Evolutionary conservation across 257 asterid genomes (phyloP), one percentile per base, ranked within the genome.

Genomic region (Avicennia marina): DNA sequence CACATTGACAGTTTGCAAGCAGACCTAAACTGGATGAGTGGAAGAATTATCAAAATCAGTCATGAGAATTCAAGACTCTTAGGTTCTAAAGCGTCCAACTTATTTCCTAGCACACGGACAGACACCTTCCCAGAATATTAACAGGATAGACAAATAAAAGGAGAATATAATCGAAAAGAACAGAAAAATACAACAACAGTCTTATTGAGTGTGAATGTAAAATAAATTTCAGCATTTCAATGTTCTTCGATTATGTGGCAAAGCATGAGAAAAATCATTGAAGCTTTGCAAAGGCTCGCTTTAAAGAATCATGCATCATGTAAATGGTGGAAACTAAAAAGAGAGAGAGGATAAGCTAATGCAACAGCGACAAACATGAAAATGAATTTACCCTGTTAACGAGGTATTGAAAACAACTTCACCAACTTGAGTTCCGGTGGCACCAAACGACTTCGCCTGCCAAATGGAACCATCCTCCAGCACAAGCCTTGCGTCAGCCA

Each of bases 351-450:
- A 60, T 18, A 3, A n/a, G 7, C 18, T 40, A 13, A 18, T 27
- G 36, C 58, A 29, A 42, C 2, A 45, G 0, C 13, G 2, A 25
- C 2, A 20, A 20, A 46, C n/a, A n/a, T n/a, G n/a, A n/a, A n/a
- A n/a, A n/a, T n/a, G 0, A 18, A 22, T 39, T 76, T 63, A 90
- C 98, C 98, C 98, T 1, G 97, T 85, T 64, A 91, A 73, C 9
- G 97, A 88, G 16, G 98, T 91, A 58, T 91, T 91, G 21, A 91
- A 91, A 65, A 91, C 98, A 41, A 91, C 98, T 82, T 91, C 98
- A 39, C 95, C 98, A 72, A 91, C 85, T 83, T 88, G 98, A 55
- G 98, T 91, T 58, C 97, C 98, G 29, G 91, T 68, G 55, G 97
- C 98, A 64, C 97, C 98, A 53, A 91, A 91, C 11, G 98, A 91